phyloP scores from a whole-genome alignment of 2,329 filamentous ascomycete genomes.

The Cylindrodendrum hubeiense region DNA sequence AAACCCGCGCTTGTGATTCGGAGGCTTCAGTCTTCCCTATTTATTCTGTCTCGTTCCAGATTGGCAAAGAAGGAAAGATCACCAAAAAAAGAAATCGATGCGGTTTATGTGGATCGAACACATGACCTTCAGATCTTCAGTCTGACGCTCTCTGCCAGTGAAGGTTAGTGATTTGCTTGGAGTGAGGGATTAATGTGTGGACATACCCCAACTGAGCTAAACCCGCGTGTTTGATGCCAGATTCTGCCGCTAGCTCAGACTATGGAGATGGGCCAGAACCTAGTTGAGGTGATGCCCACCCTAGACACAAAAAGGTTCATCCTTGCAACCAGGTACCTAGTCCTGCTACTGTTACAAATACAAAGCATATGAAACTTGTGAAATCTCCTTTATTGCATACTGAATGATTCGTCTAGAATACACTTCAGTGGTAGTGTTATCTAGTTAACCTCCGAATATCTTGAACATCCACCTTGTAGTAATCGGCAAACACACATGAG shows the following conservation, averaged over 20 bases:
- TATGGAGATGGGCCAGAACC: not conserved
- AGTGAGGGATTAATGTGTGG: conserved; percentile 15
- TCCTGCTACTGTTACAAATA: no score
- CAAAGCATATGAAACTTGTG: no score
- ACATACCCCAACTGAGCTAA: conserved; percentile 31
- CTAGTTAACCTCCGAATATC: no score
- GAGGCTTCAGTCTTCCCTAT: not conserved
- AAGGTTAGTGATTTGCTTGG: conserved; percentile 21
- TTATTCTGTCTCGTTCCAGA: not conserved
- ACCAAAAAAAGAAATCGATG: conserved; percentile 2
- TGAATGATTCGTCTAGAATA: no score
- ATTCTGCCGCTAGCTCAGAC: not conserved
- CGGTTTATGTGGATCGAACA: conserved; percentile 29
- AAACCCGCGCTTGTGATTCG: conserved; percentile 14
- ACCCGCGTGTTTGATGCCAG: conserved; percentile 13
- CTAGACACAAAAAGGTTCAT: not conserved
- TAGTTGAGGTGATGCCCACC: not conserved
- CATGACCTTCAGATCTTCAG: conserved; percentile 30
- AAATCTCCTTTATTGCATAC: no score
- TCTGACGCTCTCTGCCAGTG: conserved; percentile 29
- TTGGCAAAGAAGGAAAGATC: not conserved
- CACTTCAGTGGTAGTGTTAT: no score
- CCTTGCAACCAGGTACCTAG: no score
- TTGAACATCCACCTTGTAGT: no score
- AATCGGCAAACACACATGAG: no score